These are phyloP conservation scores for Gossypium bickii DNA, from an alignment of 345 rosid species.

Conservation along the genomic window DNA sequence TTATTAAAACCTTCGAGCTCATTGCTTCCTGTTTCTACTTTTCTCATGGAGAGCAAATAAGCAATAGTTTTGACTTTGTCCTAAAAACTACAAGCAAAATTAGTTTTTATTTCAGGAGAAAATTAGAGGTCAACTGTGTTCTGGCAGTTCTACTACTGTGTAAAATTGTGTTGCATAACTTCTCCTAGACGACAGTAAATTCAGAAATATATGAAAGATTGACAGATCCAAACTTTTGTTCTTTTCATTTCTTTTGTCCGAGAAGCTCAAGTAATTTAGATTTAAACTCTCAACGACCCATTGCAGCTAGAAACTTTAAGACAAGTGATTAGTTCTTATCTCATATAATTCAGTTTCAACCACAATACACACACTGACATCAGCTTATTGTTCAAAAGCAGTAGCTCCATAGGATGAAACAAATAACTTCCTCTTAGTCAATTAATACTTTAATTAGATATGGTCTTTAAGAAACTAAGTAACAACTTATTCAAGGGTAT, in stretches of 20 bases:
- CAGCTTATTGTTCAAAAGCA: background rate
- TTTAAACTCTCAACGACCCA: background rate
- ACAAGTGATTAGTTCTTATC: background rate
- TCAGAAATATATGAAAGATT: background rate
- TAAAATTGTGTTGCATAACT: background rate
- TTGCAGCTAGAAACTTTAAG: background rate
- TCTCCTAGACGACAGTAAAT: background rate
- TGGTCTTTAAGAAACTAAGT: background rate
- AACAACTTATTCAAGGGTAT: background rate
- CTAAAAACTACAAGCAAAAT: background rate
- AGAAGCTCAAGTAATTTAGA: background rate
- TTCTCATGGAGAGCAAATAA: background rate
- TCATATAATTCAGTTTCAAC: background rate
- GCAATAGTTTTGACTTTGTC: background rate
- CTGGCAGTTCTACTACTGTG: background rate
- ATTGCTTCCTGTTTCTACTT: background rate
- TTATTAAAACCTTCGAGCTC: background rate
- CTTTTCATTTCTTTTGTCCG: background rate
- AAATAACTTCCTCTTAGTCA: background rate
- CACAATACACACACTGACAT: background rate
- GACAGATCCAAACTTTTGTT: background rate
- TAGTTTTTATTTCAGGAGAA: too few relatives aligned
- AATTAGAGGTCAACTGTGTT: background rate
- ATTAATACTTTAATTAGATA: background rate
- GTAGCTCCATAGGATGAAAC: background rate